phyloP scores from a whole-genome alignment of 2,329 filamentous ascomycete species.

The Parastagonospora avenae region DNA sequence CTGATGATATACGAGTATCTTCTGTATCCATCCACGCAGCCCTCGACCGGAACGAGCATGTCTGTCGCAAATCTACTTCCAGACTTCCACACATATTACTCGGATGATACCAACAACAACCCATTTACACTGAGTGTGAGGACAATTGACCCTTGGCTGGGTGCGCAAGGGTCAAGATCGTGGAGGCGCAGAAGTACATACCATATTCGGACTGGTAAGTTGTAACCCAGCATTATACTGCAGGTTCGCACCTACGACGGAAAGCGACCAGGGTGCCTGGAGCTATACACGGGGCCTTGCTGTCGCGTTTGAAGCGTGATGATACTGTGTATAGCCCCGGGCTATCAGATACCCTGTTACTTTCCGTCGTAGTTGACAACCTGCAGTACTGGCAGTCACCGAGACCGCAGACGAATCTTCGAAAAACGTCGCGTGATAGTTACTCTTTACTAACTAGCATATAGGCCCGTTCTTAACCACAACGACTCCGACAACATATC shows the following conservation, averaged over 20 bases:
- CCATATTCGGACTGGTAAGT: constrained; percentile 42
- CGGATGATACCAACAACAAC: constrained; percentile 33
- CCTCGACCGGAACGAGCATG: constrained; percentile 32
- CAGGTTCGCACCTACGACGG: too few species aligned
- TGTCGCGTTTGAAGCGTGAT: too few species aligned
- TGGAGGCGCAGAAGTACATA: constrained; percentile 48
- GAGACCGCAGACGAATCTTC: constrained; percentile 1
- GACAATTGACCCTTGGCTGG: constrained; percentile 50
- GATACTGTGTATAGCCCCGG: not conserved
- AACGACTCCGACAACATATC: constrained; percentile 62
- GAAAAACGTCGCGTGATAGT: constrained; percentile 1
- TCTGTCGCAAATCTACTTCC: constrained; percentile 42
- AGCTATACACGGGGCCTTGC: too few species aligned
- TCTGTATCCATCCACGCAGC: constrained; percentile 46
- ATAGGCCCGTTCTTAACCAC: constrained; percentile 50
- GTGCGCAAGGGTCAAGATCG: constrained; percentile 25
- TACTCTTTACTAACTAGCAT: constrained; percentile 18
- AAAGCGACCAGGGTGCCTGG: too few species aligned
- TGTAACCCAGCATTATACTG: too few species aligned
- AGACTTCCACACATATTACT: constrained; percentile 52
- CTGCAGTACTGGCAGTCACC: too few species aligned
- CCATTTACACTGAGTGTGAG: constrained; percentile 50
- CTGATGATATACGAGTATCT: constrained; percentile 54
- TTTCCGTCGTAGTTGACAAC: too few species aligned
- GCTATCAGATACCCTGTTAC: too few species aligned